These are phyloP conservation scores for Ophiognomonia clavigignenti-juglandacearum DNA, from an alignment of 2,329 filamentous ascomycete genomes.

Conservation along the genomic window DNA sequence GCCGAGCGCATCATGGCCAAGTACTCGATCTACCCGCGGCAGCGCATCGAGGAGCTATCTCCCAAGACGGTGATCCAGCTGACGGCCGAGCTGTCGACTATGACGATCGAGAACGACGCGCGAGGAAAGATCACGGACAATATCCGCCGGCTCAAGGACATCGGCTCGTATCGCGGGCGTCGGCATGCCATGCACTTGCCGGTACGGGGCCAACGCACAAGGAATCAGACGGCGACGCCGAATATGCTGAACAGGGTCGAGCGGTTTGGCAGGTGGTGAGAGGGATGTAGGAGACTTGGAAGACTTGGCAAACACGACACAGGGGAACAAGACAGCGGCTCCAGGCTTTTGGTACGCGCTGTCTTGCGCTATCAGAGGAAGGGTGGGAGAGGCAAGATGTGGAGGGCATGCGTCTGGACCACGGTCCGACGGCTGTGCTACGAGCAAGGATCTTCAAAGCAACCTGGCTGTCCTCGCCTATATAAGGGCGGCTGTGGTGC, in stretches of 20 bases:
- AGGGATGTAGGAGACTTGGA: not conserved
- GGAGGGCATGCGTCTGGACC: too few species aligned
- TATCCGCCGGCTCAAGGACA: slow-evolving; percentile 80
- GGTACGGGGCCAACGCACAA: slow-evolving; percentile 84
- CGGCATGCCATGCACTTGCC: slow-evolving; percentile 91
- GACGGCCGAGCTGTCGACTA: slow-evolving; percentile 77
- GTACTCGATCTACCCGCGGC: slow-evolving; percentile 79
- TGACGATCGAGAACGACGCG: slow-evolving; percentile 93
- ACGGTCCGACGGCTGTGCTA: too few species aligned
- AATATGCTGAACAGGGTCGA: slow-evolving; percentile 59
- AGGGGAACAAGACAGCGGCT: too few species aligned
- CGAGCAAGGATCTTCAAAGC: too few species aligned
- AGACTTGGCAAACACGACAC: too few species aligned
- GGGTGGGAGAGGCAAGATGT: too few species aligned
- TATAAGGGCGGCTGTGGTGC: too few species aligned
- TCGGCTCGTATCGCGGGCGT: slow-evolving; percentile 83
- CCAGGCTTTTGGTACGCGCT: too few species aligned
- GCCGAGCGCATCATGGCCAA: slow-evolving; percentile 78
- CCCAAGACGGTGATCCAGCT: slow-evolving; percentile 76
- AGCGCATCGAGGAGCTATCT: slow-evolving; percentile 69
- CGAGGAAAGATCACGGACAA: slow-evolving; percentile 75
- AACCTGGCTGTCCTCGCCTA: too few species aligned
- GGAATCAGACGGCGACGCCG: slow-evolving; percentile 62
- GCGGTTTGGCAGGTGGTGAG: slow-evolving; percentile 31
- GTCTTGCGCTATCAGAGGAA: too few species aligned